Evolutionary conservation across 2,329 filamentous ascomycete genomes (phyloP), one percentile per base, ranked within the genome.

Genomic region (Lachnellula willkommii): DNA sequence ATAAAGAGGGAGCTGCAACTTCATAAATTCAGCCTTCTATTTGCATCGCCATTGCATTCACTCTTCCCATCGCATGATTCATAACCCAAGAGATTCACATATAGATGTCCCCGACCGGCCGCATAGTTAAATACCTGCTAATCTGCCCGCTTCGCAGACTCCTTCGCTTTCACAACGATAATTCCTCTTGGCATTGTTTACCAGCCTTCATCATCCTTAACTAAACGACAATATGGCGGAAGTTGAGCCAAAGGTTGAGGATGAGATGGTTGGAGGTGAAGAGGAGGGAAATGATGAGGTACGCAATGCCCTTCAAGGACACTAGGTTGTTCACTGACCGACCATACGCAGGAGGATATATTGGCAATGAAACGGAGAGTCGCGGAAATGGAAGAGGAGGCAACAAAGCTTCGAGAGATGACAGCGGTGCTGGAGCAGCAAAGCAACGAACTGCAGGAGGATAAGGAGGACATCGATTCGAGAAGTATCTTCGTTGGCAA

Each of bases 401-500:
- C 89, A 5, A 87, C 87, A 57, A 92, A 92, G 74, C 80, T 94
- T 53, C 83, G 89, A 63, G 89, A 93, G 73, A 92, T 94, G 89
- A 89, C 94, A 72, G 86, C 86, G 54, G 85, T 81, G 53, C 81
- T 97, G 60, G 93, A 97, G 71, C 85, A 92, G 70, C 88, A 94
- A 68, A 86, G 84, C 60, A 85, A 90, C 62, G 89, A 89, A 65
- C 79, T 94, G 59, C 84, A 88, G 63, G 94, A 97, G 71, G 91
- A 92, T 76, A 95, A 95, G 74, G 92, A 96, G 72, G 95, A 96
- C 65, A 85, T 99, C 57, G 94, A 99, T 74, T 87, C 87, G 64
- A 87, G 94, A 68, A 96, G 91, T 75, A 91, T 99, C 73, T 99
- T 99, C 72, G 94, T 99, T 46, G 94, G 94, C 65, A 99, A 99